phyloP scores from a whole-genome alignment of 805 yeast genomes.

The Priceomyces medius region DNA sequence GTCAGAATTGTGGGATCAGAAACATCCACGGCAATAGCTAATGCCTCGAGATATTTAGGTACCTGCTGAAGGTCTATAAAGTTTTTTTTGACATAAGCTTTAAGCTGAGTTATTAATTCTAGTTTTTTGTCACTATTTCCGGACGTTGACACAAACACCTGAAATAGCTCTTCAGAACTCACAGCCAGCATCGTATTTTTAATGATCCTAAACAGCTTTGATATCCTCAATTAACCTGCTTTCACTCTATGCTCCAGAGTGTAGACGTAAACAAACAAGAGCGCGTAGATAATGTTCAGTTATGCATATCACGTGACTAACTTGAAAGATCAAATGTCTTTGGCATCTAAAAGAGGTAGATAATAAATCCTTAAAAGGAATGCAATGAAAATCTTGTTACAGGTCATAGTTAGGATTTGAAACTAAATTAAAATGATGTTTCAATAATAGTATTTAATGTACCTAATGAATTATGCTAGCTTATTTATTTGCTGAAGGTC shows the following conservation, averaged over 20 bases:
- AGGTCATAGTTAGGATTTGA: no score
- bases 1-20: conserved; percentile 37
- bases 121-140: conserved; percentile 11
- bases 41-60: conserved; percentile 49
- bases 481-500: conserved; percentile 17
- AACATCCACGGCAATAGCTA: conserved; percentile 45
- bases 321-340: no score
- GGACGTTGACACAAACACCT: conserved; percentile 15
- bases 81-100: conserved; percentile 56
- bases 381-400: no score
- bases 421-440: no score
- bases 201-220: background rate
- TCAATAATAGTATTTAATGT: background rate
- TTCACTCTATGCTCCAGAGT: background rate
- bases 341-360: no score
- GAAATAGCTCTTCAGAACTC: conserved; percentile 17
- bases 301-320: no score
- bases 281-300: no score
- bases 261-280: background rate
- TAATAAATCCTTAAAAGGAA: no score
- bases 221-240: background rate
- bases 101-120: conserved; percentile 33
- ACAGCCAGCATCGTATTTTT: background rate
- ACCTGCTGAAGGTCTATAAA: conserved; percentile 51
- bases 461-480: background rate